These are phyloP conservation scores for Vigna nakashimae DNA, from an alignment of 306 rosid species.

Conservation along the genomic window DNA sequence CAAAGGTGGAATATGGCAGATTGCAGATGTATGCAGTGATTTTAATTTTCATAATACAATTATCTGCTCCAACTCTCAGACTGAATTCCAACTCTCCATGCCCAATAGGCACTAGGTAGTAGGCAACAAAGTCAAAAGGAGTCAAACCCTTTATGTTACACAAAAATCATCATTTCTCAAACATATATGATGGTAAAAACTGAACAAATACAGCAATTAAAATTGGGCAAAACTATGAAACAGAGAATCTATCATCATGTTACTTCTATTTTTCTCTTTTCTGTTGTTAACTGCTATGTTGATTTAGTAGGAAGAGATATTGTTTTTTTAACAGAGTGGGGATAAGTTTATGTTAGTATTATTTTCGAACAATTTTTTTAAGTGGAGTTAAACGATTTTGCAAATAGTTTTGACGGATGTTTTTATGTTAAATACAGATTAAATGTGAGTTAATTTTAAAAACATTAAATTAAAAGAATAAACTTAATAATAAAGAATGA, in stretches of 20 bases:
- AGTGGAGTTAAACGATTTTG: too few species aligned
- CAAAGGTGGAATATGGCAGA: constrained; percentile 23
- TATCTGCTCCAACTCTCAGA: not conserved
- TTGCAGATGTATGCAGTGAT: not conserved
- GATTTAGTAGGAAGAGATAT: not conserved
- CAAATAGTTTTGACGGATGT: too few species aligned
- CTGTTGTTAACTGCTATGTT: not conserved
- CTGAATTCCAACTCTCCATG: not conserved
- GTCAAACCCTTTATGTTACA: not conserved
- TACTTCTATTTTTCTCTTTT: too few species aligned
- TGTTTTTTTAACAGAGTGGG: too few species aligned
- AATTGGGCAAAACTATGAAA: not conserved
- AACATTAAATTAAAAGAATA: too few species aligned
- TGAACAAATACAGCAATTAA: not conserved
- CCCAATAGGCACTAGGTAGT: not conserved
- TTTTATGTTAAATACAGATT: too few species aligned
- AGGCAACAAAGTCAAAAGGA: constrained; percentile 10
- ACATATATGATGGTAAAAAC: not conserved
- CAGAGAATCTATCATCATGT: not conserved
- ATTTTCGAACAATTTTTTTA: too few species aligned
- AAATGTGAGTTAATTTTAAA: too few species aligned
- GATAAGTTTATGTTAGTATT: too few species aligned
- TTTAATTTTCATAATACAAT: not conserved
- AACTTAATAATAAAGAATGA: too few species aligned
- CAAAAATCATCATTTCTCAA: not conserved